Evolutionary conservation across 1,284 basidiomycete genomes (phyloP), one percentile per base, ranked within the genome.

Genomic region (Moniliophthora roreri): DNA sequence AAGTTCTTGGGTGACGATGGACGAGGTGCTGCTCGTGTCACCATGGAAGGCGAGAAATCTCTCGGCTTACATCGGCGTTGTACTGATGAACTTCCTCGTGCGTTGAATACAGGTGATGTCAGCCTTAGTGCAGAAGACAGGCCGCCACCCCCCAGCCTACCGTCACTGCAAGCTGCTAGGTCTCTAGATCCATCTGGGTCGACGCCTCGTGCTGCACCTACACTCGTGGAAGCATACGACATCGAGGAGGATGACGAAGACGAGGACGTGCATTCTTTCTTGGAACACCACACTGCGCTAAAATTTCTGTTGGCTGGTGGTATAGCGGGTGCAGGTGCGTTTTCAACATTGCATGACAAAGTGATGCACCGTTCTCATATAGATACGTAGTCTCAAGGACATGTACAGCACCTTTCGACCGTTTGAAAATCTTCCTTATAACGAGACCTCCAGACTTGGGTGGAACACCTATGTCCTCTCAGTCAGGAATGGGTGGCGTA

Each of bases 341-440:
- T 11, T 36, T 35, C 52, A 49, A 26, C 48, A 34, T 44, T 51
- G 48, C 37, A 45, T 37, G 34, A 11, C 44, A n/a, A n/a, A n/a
- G n/a, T n/a, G n/a, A 41, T 52, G 8, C n/a, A 24, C n/a, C 18
- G 47, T 42, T 20, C 35, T 50, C 18, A 15, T 36, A 50, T 48
- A 37, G 36, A 34, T 26, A 54, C 45, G 46, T 69, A 89, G 95
- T 98, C 18, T 98, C 95, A 16, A 81, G 97, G 59, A 92, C 95
- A 35, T 95, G 93, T 55, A 99, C 97, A 0, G 97, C 97, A 4
- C 97, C 97, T 0, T 98, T 99, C 62, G 97, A 99, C 71, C 86
- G 97, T 53, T 77, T 99, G 47, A 99, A 98, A 72, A 85, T 99
- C 52, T 99, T 97, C 70, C 82, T 99, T 53, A 99, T 99, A 60